Conservation (phyloP, 148 eudicot genomes). For the Arbutus unedo region DNA sequence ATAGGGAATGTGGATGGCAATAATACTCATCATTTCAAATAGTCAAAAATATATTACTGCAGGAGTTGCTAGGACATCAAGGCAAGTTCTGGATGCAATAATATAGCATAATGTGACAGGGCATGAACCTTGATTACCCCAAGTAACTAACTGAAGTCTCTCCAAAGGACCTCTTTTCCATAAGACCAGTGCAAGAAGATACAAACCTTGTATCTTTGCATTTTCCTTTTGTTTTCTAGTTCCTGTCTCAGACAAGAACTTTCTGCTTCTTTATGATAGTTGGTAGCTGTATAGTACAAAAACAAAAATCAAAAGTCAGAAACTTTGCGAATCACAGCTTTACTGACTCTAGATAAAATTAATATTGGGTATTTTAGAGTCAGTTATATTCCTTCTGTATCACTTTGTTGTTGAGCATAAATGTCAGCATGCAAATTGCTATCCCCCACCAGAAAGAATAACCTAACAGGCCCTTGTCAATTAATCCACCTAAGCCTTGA, state of each 20-base stretch:
- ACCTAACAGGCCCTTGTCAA: not conserved
- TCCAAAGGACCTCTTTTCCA: not conserved
- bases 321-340: not conserved
- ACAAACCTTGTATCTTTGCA: constrained; percentile 63
- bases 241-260: constrained; percentile 50
- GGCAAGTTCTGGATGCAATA: not conserved
- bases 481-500: not conserved
- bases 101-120: not conserved
- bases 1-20: not conserved
- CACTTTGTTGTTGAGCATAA: not conserved
- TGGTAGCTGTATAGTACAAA: constrained; percentile 41
- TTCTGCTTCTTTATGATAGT: constrained; percentile 52
- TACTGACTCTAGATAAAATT: not conserved
- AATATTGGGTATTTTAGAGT: not conserved
- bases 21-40: not conserved
- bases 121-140: not conserved
- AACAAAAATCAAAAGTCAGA: constrained; percentile 3
- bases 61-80: not conserved
- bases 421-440: constrained; percentile 13
- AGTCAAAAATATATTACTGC: not conserved
- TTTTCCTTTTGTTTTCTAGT: constrained; percentile 57
- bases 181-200: not conserved
- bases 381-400: constrained; percentile 4
- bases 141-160: not conserved
- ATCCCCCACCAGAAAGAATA: not conserved